Conservation (phyloP, 345 rosid genomes). For the Schrenkiella parvula region DNA sequence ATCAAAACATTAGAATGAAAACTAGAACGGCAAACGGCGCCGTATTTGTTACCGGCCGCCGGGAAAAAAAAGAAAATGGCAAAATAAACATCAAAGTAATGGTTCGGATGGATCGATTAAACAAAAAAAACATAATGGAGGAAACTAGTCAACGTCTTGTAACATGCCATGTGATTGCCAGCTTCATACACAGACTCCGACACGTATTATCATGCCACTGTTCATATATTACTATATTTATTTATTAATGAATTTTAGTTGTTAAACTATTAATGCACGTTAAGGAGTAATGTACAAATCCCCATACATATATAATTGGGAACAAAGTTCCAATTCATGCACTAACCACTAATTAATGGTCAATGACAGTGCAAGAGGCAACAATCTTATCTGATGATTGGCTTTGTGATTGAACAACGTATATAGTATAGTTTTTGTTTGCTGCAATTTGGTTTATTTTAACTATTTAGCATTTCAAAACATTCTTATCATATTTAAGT, state of each 20-base stretch:
- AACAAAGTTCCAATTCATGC: constrained; percentile 21
- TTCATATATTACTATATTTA: neutral
- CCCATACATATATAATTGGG: constrained; percentile 6
- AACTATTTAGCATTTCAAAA: constrained; percentile 5
- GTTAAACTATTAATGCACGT: constrained; percentile 12
- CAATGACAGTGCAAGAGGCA: constrained; percentile 22
- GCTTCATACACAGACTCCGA: constrained; percentile 32
- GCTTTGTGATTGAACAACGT: neutral
- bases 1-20: neutral
- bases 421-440: neutral
- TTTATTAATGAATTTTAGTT: neutral
- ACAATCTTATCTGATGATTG: constrained; percentile 19
- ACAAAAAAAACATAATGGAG: constrained; percentile 21
- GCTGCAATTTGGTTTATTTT: neutral
- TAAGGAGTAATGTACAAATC: constrained; percentile 12
- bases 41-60: constrained; percentile 22
- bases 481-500: constrained; percentile 12
- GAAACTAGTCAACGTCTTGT: constrained; percentile 29
- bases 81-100: constrained; percentile 24
- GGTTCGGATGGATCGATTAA: constrained; percentile 26
- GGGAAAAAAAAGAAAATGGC: neutral
- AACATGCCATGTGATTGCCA: constrained; percentile 71
- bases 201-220: constrained; percentile 18
- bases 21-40: constrained; percentile 7
- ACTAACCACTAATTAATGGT: constrained; percentile 15